Percentiles rank a stretch among this genome's conserved stretches.
Evolutionary conservation across 257 asterid genomes (phyloP).

Genomic region (Echites panduratus): DNA sequence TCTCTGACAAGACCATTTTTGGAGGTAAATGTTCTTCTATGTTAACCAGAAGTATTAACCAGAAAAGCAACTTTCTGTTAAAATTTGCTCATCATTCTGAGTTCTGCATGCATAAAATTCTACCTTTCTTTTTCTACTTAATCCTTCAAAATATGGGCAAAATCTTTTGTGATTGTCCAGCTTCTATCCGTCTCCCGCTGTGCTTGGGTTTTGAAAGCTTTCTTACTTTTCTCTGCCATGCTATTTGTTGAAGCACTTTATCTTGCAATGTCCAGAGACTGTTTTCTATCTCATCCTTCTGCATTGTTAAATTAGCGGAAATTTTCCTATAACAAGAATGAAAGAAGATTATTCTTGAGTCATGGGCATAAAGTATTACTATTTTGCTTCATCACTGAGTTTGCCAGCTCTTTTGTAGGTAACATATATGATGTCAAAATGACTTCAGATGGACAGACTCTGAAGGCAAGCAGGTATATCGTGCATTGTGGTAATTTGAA

Average conservation of each 20-base stretch:
- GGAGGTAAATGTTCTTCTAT: conserved; percentile 54
- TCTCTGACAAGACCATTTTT: conserved; percentile 75
- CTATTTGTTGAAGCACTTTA: not conserved
- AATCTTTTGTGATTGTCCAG: too few species aligned
- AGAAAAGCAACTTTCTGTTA: too few species aligned
- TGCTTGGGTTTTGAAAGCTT: not conserved
- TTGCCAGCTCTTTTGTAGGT: conserved; percentile 37
- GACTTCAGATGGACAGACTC: conserved; percentile 67
- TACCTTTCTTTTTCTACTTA: not conserved
- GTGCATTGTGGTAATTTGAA: not conserved
- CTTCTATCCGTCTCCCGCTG: too few species aligned
- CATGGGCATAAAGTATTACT: not conserved
- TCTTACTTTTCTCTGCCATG: too few species aligned
- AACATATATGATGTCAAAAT: conserved; percentile 76
- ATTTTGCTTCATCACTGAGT: conserved; percentile 1
- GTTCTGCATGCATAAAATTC: not conserved
- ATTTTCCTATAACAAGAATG: not conserved
- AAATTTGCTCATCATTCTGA: not conserved
- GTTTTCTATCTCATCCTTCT: too few species aligned
- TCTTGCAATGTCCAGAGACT: not conserved
- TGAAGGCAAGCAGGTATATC: conserved; percentile 68
- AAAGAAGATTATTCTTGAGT: not conserved
- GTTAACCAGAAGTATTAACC: not conserved
- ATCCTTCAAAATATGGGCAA: not conserved
- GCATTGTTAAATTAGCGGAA: not conserved